Base-by-base conservation (phyloP, 2,329 filamentous ascomycete genomes). In the Cryphonectria naterciae region DNA sequence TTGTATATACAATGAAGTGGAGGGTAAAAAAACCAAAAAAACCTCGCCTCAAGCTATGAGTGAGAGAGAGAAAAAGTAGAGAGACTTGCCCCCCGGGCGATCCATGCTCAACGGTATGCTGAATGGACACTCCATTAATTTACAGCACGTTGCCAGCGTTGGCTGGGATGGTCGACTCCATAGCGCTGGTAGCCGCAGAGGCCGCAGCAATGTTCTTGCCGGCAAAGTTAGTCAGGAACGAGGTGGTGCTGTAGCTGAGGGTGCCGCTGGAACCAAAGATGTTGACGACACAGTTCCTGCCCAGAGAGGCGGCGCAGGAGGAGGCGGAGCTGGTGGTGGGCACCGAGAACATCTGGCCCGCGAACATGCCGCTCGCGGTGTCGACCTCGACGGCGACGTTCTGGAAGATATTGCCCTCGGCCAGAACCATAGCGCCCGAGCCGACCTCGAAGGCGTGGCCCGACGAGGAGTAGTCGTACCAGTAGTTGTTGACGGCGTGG, bases 401-500 rank as follows among this genome's bases (percentile, higher is more conserved):
- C 79, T 88, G 83, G 82, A 89, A 89, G 67, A 86, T 79, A 75
- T 88, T 89, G 62, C 87, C 88, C 79, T 89, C 87, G 2, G 84
- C 84, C 37, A 89, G 81, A 65, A 87, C 83, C 74, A 80, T 81
- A 69, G 75, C 80, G 49, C 82, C 83, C 5, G 76, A 63, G 68
- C 81, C 80, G 67, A 83, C 78, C 79, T 88, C 88, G 77, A 90
- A 89, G 25, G 86, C 85, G 79, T 90, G 88, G 68, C 85, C 84
- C 39, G 79, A 77, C 10, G 25, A 46, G 4, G 35, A 61, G 79
- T 85, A 85, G 76, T 84, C 82, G 77, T 87, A 83, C 81, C 83
- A 89, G 84, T 86, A 88, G 83, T 89, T 90, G 85, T 89, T 89
- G 77, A 88, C 85, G 61, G 85, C 86, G 79, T 90, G 88, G 68